phyloP scores from a whole-genome alignment of 2,329 filamentous ascomycete genomes.

The Penicillium brasilianum region DNA sequence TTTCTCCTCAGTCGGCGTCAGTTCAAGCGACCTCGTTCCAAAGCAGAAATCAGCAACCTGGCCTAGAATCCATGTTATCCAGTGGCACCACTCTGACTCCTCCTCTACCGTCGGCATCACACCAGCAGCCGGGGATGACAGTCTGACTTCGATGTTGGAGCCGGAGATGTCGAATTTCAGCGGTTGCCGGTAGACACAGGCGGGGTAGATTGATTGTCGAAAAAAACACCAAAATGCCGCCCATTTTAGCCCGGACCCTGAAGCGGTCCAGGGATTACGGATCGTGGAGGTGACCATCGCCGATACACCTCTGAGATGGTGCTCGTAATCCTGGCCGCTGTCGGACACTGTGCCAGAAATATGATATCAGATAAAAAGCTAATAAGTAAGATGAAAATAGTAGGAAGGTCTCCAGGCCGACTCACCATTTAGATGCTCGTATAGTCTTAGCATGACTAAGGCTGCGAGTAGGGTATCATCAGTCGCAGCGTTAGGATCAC shows the following conservation, averaged over 20 bases:
- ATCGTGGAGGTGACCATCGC: constrained; percentile 1
- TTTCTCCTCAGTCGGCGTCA: neutral
- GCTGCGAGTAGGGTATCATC: neutral
- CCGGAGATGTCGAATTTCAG: neutral
- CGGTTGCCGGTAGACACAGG: constrained; percentile 1
- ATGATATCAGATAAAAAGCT: neutral
- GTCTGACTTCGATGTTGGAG: neutral
- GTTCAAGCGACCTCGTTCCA: neutral
- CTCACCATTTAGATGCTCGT: constrained; percentile 1
- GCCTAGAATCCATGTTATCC: constrained; percentile 1
- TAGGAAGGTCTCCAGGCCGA: neutral
- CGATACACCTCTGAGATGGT: neutral
- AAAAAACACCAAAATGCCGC: constrained; percentile 1
- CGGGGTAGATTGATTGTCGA: neutral
- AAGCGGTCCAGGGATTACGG: neutral
- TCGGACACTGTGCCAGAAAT: neutral
- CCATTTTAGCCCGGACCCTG: neutral
- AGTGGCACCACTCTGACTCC: constrained; percentile 1
- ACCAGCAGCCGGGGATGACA: neutral
- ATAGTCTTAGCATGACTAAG: neutral
- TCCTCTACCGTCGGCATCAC: neutral
- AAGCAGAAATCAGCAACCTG: constrained; percentile 2
- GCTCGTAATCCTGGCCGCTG: neutral
- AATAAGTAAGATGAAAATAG: neutral
- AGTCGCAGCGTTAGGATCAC: neutral